Percentiles rank a stretch among this genome's conserved stretches.
phyloP scores from a whole-genome alignment of 2,329 filamentous ascomycete species.

The Trichoderma simmonsii region DNA sequence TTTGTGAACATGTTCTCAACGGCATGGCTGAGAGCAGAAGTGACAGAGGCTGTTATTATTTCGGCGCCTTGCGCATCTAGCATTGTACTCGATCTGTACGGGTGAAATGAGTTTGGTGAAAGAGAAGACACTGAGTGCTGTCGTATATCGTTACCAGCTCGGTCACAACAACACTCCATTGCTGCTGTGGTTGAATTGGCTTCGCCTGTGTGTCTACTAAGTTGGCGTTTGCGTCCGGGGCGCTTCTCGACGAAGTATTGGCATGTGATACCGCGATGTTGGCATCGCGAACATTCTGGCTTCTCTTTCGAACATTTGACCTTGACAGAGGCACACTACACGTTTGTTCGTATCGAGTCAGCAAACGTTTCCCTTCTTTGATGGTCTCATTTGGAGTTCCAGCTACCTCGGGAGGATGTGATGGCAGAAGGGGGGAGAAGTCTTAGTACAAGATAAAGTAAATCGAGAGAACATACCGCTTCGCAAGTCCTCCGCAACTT shows the following conservation, averaged over 20 bases:
- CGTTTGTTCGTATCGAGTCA: neutral
- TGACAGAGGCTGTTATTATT: neutral
- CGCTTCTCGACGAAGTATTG: neutral
- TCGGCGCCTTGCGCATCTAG: neutral
- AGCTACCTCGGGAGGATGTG: accelerated
- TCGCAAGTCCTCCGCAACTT: neutral
- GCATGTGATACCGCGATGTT: neutral
- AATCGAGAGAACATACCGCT: neutral
- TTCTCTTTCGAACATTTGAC: neutral
- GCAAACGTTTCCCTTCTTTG: neutral
- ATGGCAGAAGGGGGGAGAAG: too few relatives aligned
- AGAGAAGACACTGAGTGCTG: accelerated
- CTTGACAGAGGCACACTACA: neutral
- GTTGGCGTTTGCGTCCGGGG: neutral
- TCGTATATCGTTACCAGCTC: neutral
- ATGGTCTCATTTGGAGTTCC: too few relatives aligned
- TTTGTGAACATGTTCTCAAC: accelerated
- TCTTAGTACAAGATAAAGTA: accelerated
- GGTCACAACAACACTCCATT: neutral
- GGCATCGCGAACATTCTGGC: neutral
- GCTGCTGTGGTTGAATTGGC: neutral
- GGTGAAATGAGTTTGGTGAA: neutral
- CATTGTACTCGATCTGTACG: too few relatives aligned
- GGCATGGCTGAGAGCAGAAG: neutral
- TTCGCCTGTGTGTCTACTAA: neutral